Percentiles rank a stretch among this genome's conserved stretches.
phyloP scores from a whole-genome alignment of 176 grass and related monocot genomes.

The Avena sativa region DNA sequence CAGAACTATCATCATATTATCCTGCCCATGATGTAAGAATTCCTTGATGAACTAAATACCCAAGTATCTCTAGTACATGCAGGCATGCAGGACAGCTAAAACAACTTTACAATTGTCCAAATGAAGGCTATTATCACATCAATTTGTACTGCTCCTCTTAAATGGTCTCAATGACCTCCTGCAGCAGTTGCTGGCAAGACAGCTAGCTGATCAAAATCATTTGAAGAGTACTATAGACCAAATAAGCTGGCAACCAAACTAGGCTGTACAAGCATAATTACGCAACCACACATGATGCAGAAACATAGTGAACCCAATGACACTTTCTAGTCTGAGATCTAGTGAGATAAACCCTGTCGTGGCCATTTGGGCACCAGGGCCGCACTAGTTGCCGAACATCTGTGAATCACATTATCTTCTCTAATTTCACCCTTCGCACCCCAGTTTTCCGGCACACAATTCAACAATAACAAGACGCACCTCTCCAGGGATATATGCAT shows the following conservation, averaged over 20 bases:
- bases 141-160: not conserved
- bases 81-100: not conserved
- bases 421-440: not conserved
- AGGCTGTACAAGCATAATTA: not conserved
- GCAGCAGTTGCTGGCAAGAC: not conserved
- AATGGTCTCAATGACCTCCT: not conserved
- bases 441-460: not conserved
- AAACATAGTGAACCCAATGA: not conserved
- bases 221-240: not conserved
- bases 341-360: no score
- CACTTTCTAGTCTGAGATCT: not conserved
- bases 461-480: not conserved
- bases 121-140: not conserved
- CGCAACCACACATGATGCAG: not conserved
- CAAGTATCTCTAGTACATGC: not conserved
- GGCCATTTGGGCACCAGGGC: no score
- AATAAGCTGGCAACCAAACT: conserved; percentile 14
- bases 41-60: not conserved
- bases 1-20: not conserved
- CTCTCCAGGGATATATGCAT: conserved; percentile 2
- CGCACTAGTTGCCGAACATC: not conserved
- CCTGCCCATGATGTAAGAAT: conserved; percentile 1
- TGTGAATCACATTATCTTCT: not conserved
- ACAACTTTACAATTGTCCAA: not conserved
- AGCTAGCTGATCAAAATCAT: not conserved